Evolutionary conservation across 192 early-diverging fungal genomes (phyloP).

Genomic region (Entomortierella parvispora): DNA sequence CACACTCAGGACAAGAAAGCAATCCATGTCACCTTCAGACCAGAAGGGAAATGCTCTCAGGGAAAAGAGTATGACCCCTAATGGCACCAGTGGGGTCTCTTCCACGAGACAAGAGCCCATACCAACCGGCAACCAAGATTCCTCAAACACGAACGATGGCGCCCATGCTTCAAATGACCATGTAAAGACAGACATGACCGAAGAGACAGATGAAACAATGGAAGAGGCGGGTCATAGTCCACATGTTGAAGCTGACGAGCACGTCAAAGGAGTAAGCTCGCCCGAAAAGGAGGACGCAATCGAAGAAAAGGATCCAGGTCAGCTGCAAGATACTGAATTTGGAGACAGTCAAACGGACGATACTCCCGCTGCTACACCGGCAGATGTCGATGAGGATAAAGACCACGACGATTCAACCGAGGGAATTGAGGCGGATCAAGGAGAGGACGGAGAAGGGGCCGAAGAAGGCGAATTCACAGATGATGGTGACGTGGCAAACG

Average conservation of each 20-base stretch:
- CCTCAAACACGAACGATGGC: too few relatives aligned
- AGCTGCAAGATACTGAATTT: not conserved
- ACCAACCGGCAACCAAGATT: too few relatives aligned
- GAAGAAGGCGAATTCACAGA: slow-evolving; percentile 14
- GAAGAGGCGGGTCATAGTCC: not conserved
- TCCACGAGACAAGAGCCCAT: not conserved
- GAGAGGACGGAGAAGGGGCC: slow-evolving; percentile 2
- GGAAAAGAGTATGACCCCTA: not conserved
- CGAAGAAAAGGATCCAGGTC: not conserved
- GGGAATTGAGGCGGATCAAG: slow-evolving; percentile 8
- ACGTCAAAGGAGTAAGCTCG: not conserved
- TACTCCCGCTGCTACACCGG: not conserved
- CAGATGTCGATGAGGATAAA: slow-evolving; percentile 17
- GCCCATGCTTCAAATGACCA: too few relatives aligned
- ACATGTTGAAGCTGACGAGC: slow-evolving; percentile 1
- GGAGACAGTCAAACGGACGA: not conserved
- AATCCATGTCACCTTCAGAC: slow-evolving; percentile 10
- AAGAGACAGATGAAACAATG: slow-evolving; percentile 6
- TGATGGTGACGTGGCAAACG: not conserved
- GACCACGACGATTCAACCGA: slow-evolving; percentile 15
- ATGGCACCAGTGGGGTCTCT: not conserved
- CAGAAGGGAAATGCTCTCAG: not conserved
- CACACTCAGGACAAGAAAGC: slow-evolving; percentile 19
- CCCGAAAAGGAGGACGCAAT: not conserved
- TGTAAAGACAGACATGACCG: not conserved